A percentile compares a stretch with the other conserved stretches of the same genome.
Evolutionary conservation across 202 grass and related monocot species (phyloP).

Genomic region (Dendrocalamus latiflorus): DNA sequence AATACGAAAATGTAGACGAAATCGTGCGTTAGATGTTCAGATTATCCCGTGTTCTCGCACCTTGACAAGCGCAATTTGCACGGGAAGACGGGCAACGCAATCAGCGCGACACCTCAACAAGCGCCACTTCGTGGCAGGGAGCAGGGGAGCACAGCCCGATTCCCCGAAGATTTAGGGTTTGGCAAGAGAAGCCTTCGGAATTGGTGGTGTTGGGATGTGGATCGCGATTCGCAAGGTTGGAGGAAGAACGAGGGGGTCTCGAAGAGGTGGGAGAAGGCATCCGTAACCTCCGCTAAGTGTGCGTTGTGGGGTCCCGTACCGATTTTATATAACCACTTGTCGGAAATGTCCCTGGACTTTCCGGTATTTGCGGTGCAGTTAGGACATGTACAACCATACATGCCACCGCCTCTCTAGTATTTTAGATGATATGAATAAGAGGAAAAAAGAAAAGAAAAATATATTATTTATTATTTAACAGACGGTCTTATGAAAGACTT

Average conservation of each 20-base stretch:
- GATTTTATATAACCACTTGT: constrained; percentile 21
- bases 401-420: no score
- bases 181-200: background rate
- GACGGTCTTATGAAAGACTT: no score
- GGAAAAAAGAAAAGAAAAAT: no score
- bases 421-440: no score
- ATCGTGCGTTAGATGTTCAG: background rate
- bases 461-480: no score
- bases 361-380: background rate
- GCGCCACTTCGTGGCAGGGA: background rate
- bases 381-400: no score
- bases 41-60: background rate
- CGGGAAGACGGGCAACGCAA: background rate
- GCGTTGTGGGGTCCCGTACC: background rate
- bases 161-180: background rate
- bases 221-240: constrained; percentile 28
- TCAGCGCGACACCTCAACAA: background rate
- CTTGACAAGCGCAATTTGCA: background rate
- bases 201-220: background rate
- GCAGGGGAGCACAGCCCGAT: background rate
- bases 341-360: background rate
- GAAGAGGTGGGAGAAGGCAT: background rate
- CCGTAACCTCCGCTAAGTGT: constrained; percentile 8
- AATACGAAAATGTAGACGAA: background rate
- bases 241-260: background rate